Evolutionary conservation across 495 filamentous ascomycete species (phyloP).

Genomic region (Rusavskia elegans): DNA sequence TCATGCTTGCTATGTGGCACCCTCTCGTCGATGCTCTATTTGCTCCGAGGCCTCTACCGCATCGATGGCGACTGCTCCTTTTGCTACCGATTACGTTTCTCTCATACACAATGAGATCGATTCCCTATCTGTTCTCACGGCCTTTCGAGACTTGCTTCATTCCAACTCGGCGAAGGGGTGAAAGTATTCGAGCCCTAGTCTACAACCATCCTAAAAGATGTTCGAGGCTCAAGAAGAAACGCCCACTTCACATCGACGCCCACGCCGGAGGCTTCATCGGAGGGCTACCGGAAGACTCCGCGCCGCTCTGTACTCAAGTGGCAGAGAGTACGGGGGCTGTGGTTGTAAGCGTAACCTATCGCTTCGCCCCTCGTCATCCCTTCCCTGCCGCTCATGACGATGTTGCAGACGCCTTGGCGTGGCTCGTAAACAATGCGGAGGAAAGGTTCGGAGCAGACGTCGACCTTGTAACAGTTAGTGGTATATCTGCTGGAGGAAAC

Average conservation of each 20-base stretch:
- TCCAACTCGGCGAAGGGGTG: not conserved
- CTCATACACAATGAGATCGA: not conserved
- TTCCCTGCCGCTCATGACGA: constrained; percentile 5
- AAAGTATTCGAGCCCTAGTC: not conserved
- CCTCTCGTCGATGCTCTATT: not conserved
- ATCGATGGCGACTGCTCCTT: not conserved
- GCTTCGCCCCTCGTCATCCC: constrained; percentile 2
- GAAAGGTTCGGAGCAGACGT: constrained; percentile 14
- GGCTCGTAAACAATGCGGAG: constrained; percentile 14
- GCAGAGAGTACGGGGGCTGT: constrained; percentile 17
- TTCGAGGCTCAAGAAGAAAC: not conserved
- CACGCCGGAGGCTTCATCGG: constrained; percentile 22
- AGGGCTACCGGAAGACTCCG: constrained; percentile 16
- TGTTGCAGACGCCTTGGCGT: constrained; percentile 15
- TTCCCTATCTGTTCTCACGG: not conserved
- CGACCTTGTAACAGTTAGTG: constrained; percentile 15
- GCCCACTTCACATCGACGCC: constrained; percentile 19
- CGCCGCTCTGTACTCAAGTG: constrained; percentile 12
- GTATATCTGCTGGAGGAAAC: constrained; percentile 17
- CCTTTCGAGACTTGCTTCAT: not conserved
- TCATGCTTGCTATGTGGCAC: not conserved
- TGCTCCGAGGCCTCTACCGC: not conserved
- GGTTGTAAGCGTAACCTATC: constrained; percentile 11
- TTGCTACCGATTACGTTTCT: not conserved
- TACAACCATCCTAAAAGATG: not conserved